Evolutionary conservation across 352 stramenopile species (phyloP).

Genomic region (Phytophthora ramorum): DNA sequence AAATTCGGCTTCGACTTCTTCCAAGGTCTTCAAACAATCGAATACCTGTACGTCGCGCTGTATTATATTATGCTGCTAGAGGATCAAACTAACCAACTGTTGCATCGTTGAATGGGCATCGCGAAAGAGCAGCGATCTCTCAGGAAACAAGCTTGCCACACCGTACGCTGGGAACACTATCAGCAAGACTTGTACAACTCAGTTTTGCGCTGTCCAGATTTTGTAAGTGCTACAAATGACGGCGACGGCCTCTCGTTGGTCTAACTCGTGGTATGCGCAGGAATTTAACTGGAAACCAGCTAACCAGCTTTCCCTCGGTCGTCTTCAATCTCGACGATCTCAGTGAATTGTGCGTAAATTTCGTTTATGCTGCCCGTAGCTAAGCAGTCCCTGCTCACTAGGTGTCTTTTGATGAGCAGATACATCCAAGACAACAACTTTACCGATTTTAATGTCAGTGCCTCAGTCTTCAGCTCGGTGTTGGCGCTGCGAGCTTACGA

Average conservation of each 20-base stretch:
- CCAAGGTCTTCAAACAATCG: conserved; percentile 25
- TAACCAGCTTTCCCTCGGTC: conserved; percentile 34
- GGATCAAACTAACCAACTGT: not conserved
- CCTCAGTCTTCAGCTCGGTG: conserved; percentile 18
- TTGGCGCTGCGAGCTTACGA: conserved; percentile 28
- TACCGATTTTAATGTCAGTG: conserved; percentile 44
- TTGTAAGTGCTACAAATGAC: conserved; percentile 31
- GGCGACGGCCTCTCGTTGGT: not conserved
- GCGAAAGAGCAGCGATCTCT: conserved; percentile 41
- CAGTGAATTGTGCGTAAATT: conserved; percentile 28
- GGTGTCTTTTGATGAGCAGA: conserved; percentile 15
- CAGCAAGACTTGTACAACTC: conserved; percentile 29
- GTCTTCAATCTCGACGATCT: conserved; percentile 43
- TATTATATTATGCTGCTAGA: not conserved
- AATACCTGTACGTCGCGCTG: conserved; percentile 38
- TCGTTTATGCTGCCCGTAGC: not conserved
- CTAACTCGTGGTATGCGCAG: conserved; percentile 4
- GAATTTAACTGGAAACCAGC: conserved; percentile 42
- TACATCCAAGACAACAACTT: conserved; percentile 47
- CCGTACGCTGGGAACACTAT: conserved; percentile 42
- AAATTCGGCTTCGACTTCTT: conserved; percentile 45
- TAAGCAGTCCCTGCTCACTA: not conserved
- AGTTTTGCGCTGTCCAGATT: conserved; percentile 37
- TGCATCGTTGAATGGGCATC: not conserved
- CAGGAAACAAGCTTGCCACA: conserved; percentile 40